phyloP scores from a whole-genome alignment of 164 flowering plant species.

The Vitis vinifera region ASM3070453v1 NC_081806.1:9955501-9956000 shows the following conservation, averaged over 20 bases:
- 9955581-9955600: neutral
- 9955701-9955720: neutral
- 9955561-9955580: neutral
- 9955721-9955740: neutral
- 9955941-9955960: too few relatives aligned
- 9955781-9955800: too few relatives aligned
- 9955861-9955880: too few relatives aligned
- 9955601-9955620: conserved; percentile 8
- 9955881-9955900: too few relatives aligned
- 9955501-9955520: neutral
- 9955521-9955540: conserved; percentile 2
- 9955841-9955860: too few relatives aligned
- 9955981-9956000: too few relatives aligned
- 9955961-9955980: too few relatives aligned
- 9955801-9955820: too few relatives aligned
- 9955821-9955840: too few relatives aligned
- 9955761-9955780: too few relatives aligned
- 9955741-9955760: conserved; percentile 11
- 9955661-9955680: neutral
- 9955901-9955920: too few relatives aligned
- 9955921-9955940: too few relatives aligned
- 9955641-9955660: conserved; percentile 1
- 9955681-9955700: conserved; percentile 16
- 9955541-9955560: neutral
- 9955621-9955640: conserved; percentile 12